A percentile compares a stretch with the other conserved stretches of the same genome.
Evolutionary conservation across 1,139 yeast species (phyloP).

Genomic region (Taiozyma onychis): DNA sequence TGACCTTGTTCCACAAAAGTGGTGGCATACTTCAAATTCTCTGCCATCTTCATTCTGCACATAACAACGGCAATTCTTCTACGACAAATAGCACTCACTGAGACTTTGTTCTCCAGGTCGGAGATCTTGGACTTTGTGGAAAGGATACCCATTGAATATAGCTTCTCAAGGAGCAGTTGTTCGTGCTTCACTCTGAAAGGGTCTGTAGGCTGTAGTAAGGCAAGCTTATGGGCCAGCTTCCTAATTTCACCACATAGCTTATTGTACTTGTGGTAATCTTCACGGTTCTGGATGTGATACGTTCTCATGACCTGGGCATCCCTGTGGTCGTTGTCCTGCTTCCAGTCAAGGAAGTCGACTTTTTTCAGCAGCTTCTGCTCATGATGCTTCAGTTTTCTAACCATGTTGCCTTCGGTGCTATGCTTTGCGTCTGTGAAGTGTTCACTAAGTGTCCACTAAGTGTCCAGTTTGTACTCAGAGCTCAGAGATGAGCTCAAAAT

Average conservation of each 20-base stretch:
- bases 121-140: slow-evolving; percentile 86
- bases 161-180: slow-evolving; percentile 75
- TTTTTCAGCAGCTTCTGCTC: slow-evolving; percentile 92
- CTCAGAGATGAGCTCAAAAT: background rate
- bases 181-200: slow-evolving; percentile 86
- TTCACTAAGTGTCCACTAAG: too few relatives aligned
- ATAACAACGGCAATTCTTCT: slow-evolving; percentile 91
- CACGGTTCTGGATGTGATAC: slow-evolving; percentile 89
- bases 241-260: slow-evolving; percentile 87
- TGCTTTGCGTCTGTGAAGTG: too few relatives aligned
- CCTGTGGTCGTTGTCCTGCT: slow-evolving; percentile 91
- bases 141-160: slow-evolving; percentile 82
- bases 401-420: slow-evolving; percentile 43
- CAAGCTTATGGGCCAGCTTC: slow-evolving; percentile 77
- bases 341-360: slow-evolving; percentile 97
- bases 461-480: too few relatives aligned
- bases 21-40: slow-evolving; percentile 81
- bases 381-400: slow-evolving; percentile 86
- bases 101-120: slow-evolving; percentile 82
- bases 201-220: slow-evolving; percentile 80
- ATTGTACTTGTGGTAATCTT: slow-evolving; percentile 92
- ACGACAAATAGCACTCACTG: slow-evolving; percentile 89
- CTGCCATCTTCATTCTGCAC: slow-evolving; percentile 95
- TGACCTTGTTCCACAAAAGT: slow-evolving; percentile 96
- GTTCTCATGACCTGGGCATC: slow-evolving; percentile 94